These are phyloP conservation scores for Linnemannia exigua DNA, from an alignment of 192 early-diverging fungal species.

Conservation along the genomic window DNA sequence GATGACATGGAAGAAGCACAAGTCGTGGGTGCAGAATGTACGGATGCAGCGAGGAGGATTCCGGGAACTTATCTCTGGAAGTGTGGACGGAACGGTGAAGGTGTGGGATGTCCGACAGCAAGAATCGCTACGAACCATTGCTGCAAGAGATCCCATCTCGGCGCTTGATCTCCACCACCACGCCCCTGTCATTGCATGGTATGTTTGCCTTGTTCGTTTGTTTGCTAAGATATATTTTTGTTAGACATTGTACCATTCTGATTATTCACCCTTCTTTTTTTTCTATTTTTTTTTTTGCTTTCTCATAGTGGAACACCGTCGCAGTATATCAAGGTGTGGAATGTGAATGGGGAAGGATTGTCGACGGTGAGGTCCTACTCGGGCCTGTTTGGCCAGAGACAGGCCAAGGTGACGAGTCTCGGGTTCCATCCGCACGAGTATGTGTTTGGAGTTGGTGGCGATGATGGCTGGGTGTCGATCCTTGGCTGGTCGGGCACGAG, in stretches of 20 bases:
- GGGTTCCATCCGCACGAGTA: slow-evolving; percentile 80
- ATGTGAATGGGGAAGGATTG: slow-evolving; percentile 60
- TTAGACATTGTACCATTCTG: no score
- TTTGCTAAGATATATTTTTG: no score
- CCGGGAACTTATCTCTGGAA: slow-evolving; percentile 77
- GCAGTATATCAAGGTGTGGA: slow-evolving; percentile 72
- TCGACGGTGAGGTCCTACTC: slow-evolving; percentile 65
- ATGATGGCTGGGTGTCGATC: slow-evolving; percentile 60
- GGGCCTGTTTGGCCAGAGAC: slow-evolving; percentile 70
- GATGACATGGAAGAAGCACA: slow-evolving; percentile 72
- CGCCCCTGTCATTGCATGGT: slow-evolving; percentile 72
- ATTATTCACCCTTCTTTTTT: background rate
- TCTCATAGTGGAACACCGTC: slow-evolving; percentile 47
- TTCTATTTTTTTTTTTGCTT: background rate
- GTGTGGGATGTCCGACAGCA: slow-evolving; percentile 72
- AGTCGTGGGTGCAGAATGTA: slow-evolving; percentile 68
- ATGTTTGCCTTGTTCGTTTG: slow-evolving; percentile 20
- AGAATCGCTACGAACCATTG: slow-evolving; percentile 60
- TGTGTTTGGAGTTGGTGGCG: slow-evolving; percentile 64
- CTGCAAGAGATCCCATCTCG: slow-evolving; percentile 50
- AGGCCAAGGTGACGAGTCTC: slow-evolving; percentile 66
- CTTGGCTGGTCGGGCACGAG: slow-evolving; percentile 45
- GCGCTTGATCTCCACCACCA: slow-evolving; percentile 74
- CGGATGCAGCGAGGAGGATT: slow-evolving; percentile 67
- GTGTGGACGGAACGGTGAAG: slow-evolving; percentile 68